phyloP scores from a whole-genome alignment of 495 filamentous ascomycete genomes.

The Aspergillus egyptiacus region DNA sequence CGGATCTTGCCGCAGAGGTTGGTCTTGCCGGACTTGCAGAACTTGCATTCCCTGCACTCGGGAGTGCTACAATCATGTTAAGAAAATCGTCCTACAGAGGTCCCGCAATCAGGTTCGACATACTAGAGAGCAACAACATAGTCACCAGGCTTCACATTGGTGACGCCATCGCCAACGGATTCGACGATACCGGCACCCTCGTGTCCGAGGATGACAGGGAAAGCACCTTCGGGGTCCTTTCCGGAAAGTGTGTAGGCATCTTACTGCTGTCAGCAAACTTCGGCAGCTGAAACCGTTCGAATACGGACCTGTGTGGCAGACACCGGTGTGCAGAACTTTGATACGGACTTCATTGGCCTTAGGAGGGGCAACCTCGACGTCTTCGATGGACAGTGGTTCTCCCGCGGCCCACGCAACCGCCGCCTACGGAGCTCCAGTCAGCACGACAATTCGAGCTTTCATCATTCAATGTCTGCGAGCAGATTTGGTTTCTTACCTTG shows the following conservation, averaged over 20 bases:
- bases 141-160: conserved; percentile 72
- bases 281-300: conserved; percentile 2
- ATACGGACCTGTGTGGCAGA: conserved; percentile 87
- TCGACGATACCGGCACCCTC: conserved; percentile 97
- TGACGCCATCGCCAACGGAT: conserved; percentile 93
- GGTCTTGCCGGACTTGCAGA: conserved; percentile 98
- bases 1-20: conserved; percentile 99
- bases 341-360: conserved; percentile 94
- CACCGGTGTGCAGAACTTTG: conserved; percentile 91
- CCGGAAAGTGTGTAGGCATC: conserved; percentile 98
- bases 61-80: conserved; percentile 65
- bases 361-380: conserved; percentile 88
- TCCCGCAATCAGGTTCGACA: conserved; percentile 6
- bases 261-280: conserved; percentile 24
- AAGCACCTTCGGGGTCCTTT: conserved; percentile 96
- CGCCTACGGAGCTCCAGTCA: conserved; percentile 50
- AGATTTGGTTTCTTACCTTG: conserved; percentile 46
- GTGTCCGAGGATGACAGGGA: conserved; percentile 93
- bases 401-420: conserved; percentile 95
- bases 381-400: conserved; percentile 80
- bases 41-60: conserved; percentile 96
- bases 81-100: background rate
- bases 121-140: conserved; percentile 96
- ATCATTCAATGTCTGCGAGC: background rate
- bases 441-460: conserved; percentile 15